Evolutionary conservation across 2,329 filamentous ascomycete species (phyloP).

Genomic region (Phoma sp.): DNA sequence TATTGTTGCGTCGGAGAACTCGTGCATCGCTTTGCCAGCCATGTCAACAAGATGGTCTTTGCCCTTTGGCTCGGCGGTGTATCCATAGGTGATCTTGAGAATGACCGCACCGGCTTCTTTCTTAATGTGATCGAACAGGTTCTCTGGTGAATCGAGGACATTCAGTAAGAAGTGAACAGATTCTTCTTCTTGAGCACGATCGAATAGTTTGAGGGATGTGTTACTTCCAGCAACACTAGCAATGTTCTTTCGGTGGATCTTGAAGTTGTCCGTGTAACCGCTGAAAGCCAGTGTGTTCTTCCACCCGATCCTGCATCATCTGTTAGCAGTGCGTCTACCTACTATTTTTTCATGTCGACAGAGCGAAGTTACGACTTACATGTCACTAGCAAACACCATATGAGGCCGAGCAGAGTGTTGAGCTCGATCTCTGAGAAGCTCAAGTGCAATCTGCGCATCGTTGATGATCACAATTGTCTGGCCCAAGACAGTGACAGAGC

Average conservation of each 20-base stretch:
- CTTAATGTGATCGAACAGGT: conserved; percentile 36
- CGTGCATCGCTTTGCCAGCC: conserved; percentile 48
- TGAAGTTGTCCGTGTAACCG: conserved; percentile 30
- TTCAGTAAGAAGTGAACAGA: conserved; percentile 37
- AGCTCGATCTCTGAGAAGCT: conserved; percentile 31
- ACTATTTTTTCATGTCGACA: neutral
- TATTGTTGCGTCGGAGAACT: conserved; percentile 50
- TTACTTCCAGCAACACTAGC: conserved; percentile 34
- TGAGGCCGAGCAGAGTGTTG: conserved; percentile 31
- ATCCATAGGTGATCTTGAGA: conserved; percentile 48
- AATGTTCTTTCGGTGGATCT: conserved; percentile 35
- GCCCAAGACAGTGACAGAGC: conserved; percentile 38
- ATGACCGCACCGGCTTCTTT: conserved; percentile 39
- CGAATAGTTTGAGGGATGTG: conserved; percentile 29
- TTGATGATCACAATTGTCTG: conserved; percentile 41
- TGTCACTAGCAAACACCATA: conserved; percentile 33
- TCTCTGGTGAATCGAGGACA: conserved; percentile 26
- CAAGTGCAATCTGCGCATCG: conserved; percentile 34
- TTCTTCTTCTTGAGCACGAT: conserved; percentile 38
- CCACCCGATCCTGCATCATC: conserved; percentile 31
- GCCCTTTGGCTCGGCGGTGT: conserved; percentile 51
- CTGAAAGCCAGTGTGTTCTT: conserved; percentile 30
- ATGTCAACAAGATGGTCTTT: conserved; percentile 55
- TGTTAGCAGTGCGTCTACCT: neutral
- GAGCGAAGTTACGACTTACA: conserved; percentile 20